Percentiles rank a stretch among this genome's conserved stretches.
Evolutionary conservation across 2,329 filamentous ascomycete genomes (phyloP).

Genomic region (Aureobasidium sp.): DNA sequence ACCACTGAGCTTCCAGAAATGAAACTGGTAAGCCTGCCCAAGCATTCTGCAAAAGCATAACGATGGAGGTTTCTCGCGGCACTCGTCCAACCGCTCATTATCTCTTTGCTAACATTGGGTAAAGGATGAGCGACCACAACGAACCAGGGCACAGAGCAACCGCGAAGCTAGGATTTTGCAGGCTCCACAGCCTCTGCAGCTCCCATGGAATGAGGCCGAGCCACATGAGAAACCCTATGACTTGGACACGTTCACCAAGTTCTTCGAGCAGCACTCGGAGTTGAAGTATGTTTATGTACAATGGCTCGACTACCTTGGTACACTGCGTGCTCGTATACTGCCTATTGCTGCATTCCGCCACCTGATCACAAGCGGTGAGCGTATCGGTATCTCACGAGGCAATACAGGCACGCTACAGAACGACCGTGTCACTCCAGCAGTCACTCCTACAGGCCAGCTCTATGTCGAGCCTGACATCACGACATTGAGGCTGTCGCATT

Average conservation of each 20-base stretch:
- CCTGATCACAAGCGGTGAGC: constrained; percentile 29
- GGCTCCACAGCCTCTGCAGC: background rate
- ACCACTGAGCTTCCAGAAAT: constrained; percentile 31
- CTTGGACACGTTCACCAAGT: constrained; percentile 24
- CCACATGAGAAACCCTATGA: background rate
- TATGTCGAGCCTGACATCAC: constrained; percentile 59
- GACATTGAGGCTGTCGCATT: constrained; percentile 50
- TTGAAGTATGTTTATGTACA: constrained; percentile 65
- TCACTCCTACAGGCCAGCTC: constrained; percentile 57
- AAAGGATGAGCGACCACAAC: background rate
- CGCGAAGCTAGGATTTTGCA: constrained; percentile 5
- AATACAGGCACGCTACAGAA: constrained; percentile 61
- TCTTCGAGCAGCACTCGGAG: constrained; percentile 44
- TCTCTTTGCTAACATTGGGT: background rate
- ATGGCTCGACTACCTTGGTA: constrained; percentile 74
- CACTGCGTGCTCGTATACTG: constrained; percentile 58
- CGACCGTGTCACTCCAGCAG: constrained; percentile 51
- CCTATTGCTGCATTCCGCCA: constrained; percentile 47
- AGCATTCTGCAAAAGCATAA: background rate
- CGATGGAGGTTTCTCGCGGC: background rate
- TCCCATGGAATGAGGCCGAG: background rate
- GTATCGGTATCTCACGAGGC: constrained; percentile 57
- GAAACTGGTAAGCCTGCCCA: background rate
- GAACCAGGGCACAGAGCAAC: background rate
- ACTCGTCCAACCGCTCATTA: background rate